Percentiles rank a stretch among this genome's conserved stretches.
Evolutionary conservation across 2,329 filamentous ascomycete genomes (phyloP).

Genomic region (Paecilomyces sp.): DNA sequence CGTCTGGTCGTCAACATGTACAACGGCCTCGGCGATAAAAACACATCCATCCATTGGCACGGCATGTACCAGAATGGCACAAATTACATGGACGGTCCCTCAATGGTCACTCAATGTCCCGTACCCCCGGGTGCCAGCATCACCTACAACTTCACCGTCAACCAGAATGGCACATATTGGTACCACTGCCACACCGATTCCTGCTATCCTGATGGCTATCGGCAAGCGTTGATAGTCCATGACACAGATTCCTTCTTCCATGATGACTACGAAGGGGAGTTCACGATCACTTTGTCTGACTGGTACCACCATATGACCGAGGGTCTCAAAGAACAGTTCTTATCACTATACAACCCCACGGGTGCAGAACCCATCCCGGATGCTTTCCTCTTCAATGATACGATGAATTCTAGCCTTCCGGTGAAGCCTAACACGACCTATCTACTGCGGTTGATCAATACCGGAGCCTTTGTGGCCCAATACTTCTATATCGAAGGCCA

Average conservation of each 20-base stretch:
- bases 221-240: slow-evolving; percentile 61
- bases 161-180: slow-evolving; percentile 52
- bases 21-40: slow-evolving; percentile 59
- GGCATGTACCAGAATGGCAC: slow-evolving; percentile 72
- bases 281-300: slow-evolving; percentile 62
- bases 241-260: slow-evolving; percentile 48
- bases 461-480: slow-evolving; percentile 59
- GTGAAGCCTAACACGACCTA: slow-evolving; percentile 65
- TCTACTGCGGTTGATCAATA: slow-evolving; percentile 66
- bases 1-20: slow-evolving; percentile 60
- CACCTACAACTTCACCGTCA: slow-evolving; percentile 62
- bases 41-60: slow-evolving; percentile 67
- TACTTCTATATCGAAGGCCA: slow-evolving; percentile 43
- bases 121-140: slow-evolving; percentile 58
- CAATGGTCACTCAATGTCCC: slow-evolving; percentile 60
- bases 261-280: slow-evolving; percentile 52
- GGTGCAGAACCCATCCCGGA: slow-evolving; percentile 61
- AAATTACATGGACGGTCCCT: slow-evolving; percentile 66
- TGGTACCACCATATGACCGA: slow-evolving; percentile 61
- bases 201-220: slow-evolving; percentile 62
- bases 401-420: slow-evolving; percentile 49
- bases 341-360: slow-evolving; percentile 44
- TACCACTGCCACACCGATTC: slow-evolving; percentile 62
- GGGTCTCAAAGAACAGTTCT: slow-evolving; percentile 43
- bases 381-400: slow-evolving; percentile 61